Percentiles rank a stretch among this genome's conserved stretches.
These are phyloP conservation scores for Favolaschia claudopus DNA, from an alignment of 768 basidiomycete genomes.

Conservation along the genomic window DNA sequence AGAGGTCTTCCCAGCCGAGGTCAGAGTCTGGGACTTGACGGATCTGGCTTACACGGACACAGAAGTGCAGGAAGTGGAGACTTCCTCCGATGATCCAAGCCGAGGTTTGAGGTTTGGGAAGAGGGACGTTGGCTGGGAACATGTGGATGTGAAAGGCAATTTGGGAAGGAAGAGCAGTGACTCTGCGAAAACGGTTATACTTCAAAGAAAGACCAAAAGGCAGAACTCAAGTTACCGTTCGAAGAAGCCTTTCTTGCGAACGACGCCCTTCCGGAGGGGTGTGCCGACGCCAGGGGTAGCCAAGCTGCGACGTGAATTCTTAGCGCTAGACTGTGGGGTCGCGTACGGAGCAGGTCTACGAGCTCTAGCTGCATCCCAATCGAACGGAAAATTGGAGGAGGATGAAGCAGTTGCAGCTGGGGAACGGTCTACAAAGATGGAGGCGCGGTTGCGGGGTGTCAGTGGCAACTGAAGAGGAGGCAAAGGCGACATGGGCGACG, in stretches of 20 bases:
- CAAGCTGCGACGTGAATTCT: constrained; percentile 49
- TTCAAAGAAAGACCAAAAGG: background rate
- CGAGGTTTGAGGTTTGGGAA: constrained; percentile 70
- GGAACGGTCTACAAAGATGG: constrained; percentile 63
- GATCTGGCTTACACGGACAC: constrained; percentile 65
- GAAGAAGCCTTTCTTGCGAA: constrained; percentile 70
- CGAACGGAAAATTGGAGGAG: constrained; percentile 80
- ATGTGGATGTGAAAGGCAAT: constrained; percentile 82
- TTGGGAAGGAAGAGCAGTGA: constrained; percentile 70
- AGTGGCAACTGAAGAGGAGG: constrained; percentile 49
- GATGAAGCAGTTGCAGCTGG: constrained; percentile 75
- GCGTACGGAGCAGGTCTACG: constrained; percentile 76
- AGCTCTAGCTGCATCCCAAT: constrained; percentile 86
- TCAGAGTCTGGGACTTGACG: constrained; percentile 69
- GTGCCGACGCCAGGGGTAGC: constrained; percentile 43
- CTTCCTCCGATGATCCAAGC: constrained; percentile 70
- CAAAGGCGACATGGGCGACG: constrained; percentile 21
- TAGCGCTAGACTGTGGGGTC: constrained; percentile 59
- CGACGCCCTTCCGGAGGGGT: constrained; percentile 58
- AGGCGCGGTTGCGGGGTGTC: constrained; percentile 55
- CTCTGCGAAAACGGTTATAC: constrained; percentile 44
- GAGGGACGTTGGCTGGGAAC: constrained; percentile 82
- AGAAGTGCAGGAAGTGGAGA: constrained; percentile 75
- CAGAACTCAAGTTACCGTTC: constrained; percentile 57
- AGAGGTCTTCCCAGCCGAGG: constrained; percentile 81